Base-by-base conservation (phyloP, 495 filamentous ascomycete species). In the Annulohypoxylon nitens region DNA sequence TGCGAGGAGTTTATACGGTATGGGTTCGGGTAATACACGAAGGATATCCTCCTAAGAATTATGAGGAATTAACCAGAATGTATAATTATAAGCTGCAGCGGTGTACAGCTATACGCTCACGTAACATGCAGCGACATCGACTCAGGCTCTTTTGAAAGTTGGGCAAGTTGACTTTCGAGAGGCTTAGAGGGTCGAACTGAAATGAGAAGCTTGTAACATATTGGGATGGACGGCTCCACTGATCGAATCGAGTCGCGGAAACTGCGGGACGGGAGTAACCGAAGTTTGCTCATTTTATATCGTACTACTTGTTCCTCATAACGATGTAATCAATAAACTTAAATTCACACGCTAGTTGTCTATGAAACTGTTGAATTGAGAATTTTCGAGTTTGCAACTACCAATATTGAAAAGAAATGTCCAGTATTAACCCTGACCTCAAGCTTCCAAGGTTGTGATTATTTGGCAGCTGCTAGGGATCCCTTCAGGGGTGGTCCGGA, bases 241-340 rank as follows among this genome's bases (percentile, higher is more conserved):
- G 50, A 48, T 30, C 47, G 30, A 67, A 57, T 61, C 45, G 43
- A 55, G 65, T n/a, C 36, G n/a, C 43, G 59, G 63, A 59, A 51
- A 61, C 11, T 16, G 39, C 60, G 64, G 54, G 60, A 55, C 71
- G 61, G 71, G 71, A 69, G 65, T 47, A 74, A 69, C 65, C 65
- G 71, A 74, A 66, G 65, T 74, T 69, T 65, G 65, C 66, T 74
- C 71, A 66, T 74, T 69, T 74, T 54, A 51, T 57, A 58, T 51
- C 3, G 59, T 55, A 51, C 48, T 39, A 12, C 37, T 30, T 30
- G 3, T 47, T 47, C 43, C n/a, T 47, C 43, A 47, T 47, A 20
- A 47, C n/a, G 43, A 20, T 47, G 43, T 47, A 47, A 47, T 47
- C 43, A 47, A 47, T 47, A 47, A 18, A 47, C 43, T 47, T 47